These are phyloP conservation scores for Zymoseptoria brevis DNA, from an alignment of 2,329 filamentous ascomycete genomes.

Conservation along the genomic window DNA sequence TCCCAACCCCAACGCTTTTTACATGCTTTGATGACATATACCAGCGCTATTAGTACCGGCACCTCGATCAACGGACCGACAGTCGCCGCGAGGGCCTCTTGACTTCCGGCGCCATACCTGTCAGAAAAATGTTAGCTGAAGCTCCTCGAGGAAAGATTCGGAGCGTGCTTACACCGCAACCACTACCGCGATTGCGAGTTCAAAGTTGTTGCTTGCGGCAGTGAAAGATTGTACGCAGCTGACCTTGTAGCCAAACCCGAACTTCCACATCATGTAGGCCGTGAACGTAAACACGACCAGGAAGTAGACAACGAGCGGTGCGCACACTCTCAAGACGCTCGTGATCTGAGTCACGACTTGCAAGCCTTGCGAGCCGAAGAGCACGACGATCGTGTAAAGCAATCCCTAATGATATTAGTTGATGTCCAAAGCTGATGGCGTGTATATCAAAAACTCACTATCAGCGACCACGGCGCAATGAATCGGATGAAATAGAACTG, in stretches of 20 bases:
- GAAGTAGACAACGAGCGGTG: conserved; percentile 78
- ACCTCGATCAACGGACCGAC: conserved; percentile 84
- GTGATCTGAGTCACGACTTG: conserved; percentile 77
- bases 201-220: conserved; percentile 87
- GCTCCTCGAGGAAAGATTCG: no score
- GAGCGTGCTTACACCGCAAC: conserved; percentile 54
- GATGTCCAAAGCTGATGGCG: no score
- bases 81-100: conserved; percentile 73
- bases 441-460: conserved; percentile 30
- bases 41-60: conserved; percentile 67
- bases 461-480: conserved; percentile 64
- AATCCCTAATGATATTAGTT: conserved; percentile 45
- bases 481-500: conserved; percentile 61
- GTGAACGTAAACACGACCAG: conserved; percentile 60
- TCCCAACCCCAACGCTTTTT: conserved; percentile 50
- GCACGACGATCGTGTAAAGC: conserved; percentile 75
- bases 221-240: conserved; percentile 76
- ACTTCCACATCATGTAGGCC: conserved; percentile 50
- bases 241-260: conserved; percentile 67
- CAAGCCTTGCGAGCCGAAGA: conserved; percentile 74
- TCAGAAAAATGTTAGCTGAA: no score
- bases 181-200: conserved; percentile 81
- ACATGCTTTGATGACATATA: conserved; percentile 62
- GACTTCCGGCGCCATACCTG: conserved; percentile 58
- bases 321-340: conserved; percentile 70